These are phyloP conservation scores for Moricandia moricandioides DNA, from an alignment of 345 rosid species.

Conservation along the genomic window DNA sequence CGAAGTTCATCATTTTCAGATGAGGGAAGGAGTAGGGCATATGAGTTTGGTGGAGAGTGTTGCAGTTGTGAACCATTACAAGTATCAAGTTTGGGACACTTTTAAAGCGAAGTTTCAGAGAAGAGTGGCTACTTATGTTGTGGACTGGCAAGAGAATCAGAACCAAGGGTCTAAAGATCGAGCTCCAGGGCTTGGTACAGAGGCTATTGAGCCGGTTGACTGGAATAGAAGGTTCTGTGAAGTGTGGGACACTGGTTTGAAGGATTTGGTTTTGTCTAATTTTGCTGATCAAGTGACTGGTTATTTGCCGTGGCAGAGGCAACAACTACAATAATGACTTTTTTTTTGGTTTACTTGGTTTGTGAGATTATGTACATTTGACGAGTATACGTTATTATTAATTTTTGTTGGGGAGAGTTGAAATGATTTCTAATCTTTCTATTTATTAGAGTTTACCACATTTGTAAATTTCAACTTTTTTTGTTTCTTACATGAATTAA, in stretches of 20 bases:
- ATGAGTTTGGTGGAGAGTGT: constrained; percentile 64
- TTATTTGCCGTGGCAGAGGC: constrained; percentile 76
- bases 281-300: constrained; percentile 71
- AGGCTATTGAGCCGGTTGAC: constrained; percentile 74
- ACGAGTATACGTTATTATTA: constrained; percentile 9
- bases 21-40: constrained; percentile 55
- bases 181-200: constrained; percentile 93
- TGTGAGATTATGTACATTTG: constrained; percentile 23
- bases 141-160: constrained; percentile 87
- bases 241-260: constrained; percentile 91
- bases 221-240: constrained; percentile 87
- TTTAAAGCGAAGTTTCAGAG: constrained; percentile 85
- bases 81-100: constrained; percentile 95
- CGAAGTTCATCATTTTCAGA: constrained; percentile 81
- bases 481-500: background rate
- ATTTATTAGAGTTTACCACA: constrained; percentile 14
- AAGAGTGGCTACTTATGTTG: constrained; percentile 93
- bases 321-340: constrained; percentile 28
- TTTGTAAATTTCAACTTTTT: constrained; percentile 15
- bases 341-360: background rate
- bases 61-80: constrained; percentile 82
- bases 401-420: background rate
- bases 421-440: constrained; percentile 1
- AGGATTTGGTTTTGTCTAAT: constrained; percentile 70
- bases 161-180: constrained; percentile 91